phyloP scores from a whole-genome alignment of 805 yeast species.

The Yarrowia sp. region DNA sequence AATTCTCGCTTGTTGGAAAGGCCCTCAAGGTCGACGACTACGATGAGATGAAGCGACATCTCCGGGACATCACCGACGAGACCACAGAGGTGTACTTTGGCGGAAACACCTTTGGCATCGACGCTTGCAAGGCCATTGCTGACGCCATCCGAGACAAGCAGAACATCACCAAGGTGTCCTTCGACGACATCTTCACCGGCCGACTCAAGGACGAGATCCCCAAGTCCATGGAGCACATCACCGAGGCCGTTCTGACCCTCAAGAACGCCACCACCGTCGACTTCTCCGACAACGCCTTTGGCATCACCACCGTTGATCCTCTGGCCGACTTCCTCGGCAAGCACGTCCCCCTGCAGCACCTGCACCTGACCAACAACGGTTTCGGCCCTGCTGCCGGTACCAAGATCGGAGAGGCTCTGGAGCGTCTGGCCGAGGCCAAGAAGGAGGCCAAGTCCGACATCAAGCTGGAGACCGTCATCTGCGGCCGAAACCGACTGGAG shows the following conservation, averaged over 20 bases:
- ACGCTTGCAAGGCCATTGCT: conserved; percentile 74
- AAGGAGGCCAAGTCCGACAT: conserved; percentile 45
- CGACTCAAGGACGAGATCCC: conserved; percentile 95
- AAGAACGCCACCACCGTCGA: conserved; percentile 70
- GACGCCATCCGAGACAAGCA: conserved; percentile 45
- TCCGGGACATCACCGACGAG: conserved; percentile 51
- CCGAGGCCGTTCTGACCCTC: conserved; percentile 70
- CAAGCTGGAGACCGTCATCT: conserved; percentile 76
- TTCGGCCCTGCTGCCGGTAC: conserved; percentile 98
- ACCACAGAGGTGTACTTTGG: conserved; percentile 69
- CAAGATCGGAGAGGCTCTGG: conserved; percentile 84
- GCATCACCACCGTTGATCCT: conserved; percentile 90
- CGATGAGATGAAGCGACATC: conserved; percentile 69
- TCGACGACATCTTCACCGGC: conserved; percentile 93
- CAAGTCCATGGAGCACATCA: conserved; percentile 64
- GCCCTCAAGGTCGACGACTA: conserved; percentile 71
- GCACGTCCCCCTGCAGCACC: conserved; percentile 78
- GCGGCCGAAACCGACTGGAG: conserved; percentile 96
- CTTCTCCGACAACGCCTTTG: conserved; percentile 93
- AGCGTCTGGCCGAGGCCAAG: conserved; percentile 65
- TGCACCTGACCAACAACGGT: conserved; percentile 90
- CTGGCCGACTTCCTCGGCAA: conserved; percentile 72
- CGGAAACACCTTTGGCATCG: conserved; percentile 94
- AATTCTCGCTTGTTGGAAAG: conserved; percentile 62
- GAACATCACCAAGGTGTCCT: conserved; percentile 32